These are phyloP conservation scores for Trametes punicea DNA, from an alignment of 768 basidiomycete genomes.

Conservation along the genomic window DNA sequence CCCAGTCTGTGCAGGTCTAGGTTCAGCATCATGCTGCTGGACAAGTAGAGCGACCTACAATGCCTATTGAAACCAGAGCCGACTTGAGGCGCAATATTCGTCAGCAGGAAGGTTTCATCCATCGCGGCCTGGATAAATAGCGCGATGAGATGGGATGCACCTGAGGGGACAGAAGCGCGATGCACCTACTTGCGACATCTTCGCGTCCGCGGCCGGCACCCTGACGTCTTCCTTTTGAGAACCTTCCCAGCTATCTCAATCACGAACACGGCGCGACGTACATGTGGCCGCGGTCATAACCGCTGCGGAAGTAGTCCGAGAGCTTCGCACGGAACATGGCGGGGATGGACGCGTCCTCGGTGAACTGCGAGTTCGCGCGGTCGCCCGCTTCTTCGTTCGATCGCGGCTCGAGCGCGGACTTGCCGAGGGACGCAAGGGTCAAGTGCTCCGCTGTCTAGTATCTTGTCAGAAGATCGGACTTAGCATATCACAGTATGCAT, in stretches of 20 bases:
- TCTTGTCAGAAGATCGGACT: background rate
- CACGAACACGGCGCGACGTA: slow-evolving; percentile 35
- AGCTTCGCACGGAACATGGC: slow-evolving; percentile 74
- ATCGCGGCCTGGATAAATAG: slow-evolving; percentile 63
- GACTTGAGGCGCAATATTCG: slow-evolving; percentile 98
- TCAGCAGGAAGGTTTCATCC: slow-evolving; percentile 93
- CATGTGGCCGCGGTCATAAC: slow-evolving; percentile 98
- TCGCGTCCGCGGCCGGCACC: slow-evolving; percentile 97
- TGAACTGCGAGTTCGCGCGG: slow-evolving; percentile 72
- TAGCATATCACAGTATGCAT: background rate
- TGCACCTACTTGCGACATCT: slow-evolving; percentile 64
- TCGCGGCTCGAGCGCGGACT: slow-evolving; percentile 37
- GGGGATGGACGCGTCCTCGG: slow-evolving; percentile 81
- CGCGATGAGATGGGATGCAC: background rate
- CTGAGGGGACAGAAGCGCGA: background rate
- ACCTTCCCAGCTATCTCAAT: background rate
- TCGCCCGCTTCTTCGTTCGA: slow-evolving; percentile 51
- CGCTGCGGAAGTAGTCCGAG: slow-evolving; percentile 88
- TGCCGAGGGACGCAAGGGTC: slow-evolving; percentile 69
- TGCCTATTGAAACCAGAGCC: slow-evolving; percentile 97
- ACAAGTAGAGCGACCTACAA: slow-evolving; percentile 49
- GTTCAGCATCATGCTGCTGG: background rate
- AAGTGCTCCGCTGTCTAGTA: slow-evolving; percentile 91
- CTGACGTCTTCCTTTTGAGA: slow-evolving; percentile 33
- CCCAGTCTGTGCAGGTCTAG: slow-evolving; percentile 69